Evolutionary conservation across 164 flowering plant genomes (phyloP).

Genomic region (Liquidambar formosana): DNA sequence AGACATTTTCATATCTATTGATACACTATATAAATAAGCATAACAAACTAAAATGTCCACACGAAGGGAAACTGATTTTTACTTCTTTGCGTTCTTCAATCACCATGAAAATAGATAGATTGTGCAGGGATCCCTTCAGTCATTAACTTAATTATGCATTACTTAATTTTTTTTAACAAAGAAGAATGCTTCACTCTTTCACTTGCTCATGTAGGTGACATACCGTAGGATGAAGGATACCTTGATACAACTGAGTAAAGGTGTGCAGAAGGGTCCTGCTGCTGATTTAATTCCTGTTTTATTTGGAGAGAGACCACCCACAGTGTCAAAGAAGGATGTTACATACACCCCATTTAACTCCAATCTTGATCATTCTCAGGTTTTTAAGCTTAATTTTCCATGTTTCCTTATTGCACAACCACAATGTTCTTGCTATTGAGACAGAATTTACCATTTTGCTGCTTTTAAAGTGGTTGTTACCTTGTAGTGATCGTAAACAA

Average conservation of each 20-base stretch:
- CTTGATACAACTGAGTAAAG: slow-evolving; percentile 84
- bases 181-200: background rate
- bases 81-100: background rate
- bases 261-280: slow-evolving; percentile 90
- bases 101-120: background rate
- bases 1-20: too few relatives aligned
- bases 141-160: background rate
- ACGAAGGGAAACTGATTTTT: background rate
- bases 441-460: background rate
- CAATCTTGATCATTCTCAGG: slow-evolving; percentile 94
- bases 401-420: background rate
- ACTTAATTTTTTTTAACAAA: background rate
- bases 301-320: slow-evolving; percentile 82
- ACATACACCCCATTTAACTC: slow-evolving; percentile 65
- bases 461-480: background rate
- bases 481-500: background rate
- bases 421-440: background rate
- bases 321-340: slow-evolving; percentile 60
- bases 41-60: too few relatives aligned
- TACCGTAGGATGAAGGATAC: slow-evolving; percentile 95
- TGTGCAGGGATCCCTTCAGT: background rate
- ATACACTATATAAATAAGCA: too few relatives aligned
- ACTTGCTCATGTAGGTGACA: slow-evolving; percentile 64
- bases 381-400: slow-evolving; percentile 14
- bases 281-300: slow-evolving; percentile 86